Evolutionary conservation across 1,284 basidiomycete genomes (phyloP).

Genomic region (Trichosporon coremiiforme): DNA sequence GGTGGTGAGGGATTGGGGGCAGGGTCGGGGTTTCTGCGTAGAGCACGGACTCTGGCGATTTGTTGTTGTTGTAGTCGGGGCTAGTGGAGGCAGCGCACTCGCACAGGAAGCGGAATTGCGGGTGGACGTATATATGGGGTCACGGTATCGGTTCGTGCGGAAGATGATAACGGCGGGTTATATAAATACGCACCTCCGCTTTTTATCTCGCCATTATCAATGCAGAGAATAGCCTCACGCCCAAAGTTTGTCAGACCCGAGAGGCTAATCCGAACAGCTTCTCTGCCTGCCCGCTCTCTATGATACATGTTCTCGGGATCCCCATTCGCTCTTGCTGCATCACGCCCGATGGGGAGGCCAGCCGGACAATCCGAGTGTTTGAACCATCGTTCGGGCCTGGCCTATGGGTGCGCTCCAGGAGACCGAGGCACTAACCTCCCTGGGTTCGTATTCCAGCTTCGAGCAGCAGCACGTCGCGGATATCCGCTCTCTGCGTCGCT

Average conservation of each 20-base stretch:
- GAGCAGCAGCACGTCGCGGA: too few species aligned
- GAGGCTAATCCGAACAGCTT: not conserved
- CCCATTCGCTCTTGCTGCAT: too few species aligned
- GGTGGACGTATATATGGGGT: constrained; percentile 5
- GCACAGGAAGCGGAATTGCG: not conserved
- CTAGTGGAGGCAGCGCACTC: not conserved
- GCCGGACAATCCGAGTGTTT: too few species aligned
- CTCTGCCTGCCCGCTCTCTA: too few species aligned
- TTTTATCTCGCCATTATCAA: not conserved
- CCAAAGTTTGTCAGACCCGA: not conserved
- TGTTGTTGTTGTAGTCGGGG: not conserved
- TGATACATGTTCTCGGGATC: too few species aligned
- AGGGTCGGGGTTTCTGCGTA: not conserved
- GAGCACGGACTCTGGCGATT: not conserved
- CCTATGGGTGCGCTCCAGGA: too few species aligned
- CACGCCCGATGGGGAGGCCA: too few species aligned
- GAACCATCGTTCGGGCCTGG: too few species aligned
- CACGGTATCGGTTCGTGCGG: not conserved
- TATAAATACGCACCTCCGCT: not conserved
- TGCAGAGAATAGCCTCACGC: not conserved
- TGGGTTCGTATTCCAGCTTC: too few species aligned
- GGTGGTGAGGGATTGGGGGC: not conserved
- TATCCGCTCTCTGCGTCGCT: too few species aligned
- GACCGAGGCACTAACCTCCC: too few species aligned
- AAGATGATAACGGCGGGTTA: not conserved